Percentiles rank a stretch among this genome's conserved stretches.
phyloP scores from a whole-genome alignment of 208 protist species.

The Acanthamoeba sp. region DNA sequence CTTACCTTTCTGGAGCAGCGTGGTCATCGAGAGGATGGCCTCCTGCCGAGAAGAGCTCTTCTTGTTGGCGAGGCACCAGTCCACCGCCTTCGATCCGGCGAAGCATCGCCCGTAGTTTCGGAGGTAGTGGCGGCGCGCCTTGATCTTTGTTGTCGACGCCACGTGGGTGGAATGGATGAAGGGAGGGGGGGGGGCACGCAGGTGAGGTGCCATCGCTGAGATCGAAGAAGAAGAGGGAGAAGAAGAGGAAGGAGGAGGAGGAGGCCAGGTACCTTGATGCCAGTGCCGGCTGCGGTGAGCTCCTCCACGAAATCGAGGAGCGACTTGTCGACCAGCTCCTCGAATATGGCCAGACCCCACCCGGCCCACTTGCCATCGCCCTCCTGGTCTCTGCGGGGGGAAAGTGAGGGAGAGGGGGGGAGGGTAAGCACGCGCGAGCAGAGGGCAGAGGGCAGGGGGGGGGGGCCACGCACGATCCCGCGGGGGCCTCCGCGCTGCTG shows the following conservation, averaged over 20 bases:
- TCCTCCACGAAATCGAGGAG: constrained; percentile 2
- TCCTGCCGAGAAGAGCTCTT: neutral
- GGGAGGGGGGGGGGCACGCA: no score
- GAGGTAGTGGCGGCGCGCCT: constrained; percentile 5
- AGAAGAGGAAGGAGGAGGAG: neutral
- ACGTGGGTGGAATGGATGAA: no score
- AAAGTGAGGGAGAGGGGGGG: neutral
- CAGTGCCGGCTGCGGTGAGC: neutral
- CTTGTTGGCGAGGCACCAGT: constrained; percentile 14
- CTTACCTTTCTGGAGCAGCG: neutral
- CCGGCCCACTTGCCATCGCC: neutral
- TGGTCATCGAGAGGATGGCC: neutral
- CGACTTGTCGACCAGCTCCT: constrained; percentile 10
- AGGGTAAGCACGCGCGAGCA: no score
- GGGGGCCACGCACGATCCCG: no score
- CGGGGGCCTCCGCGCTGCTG: neutral
- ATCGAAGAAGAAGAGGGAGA: no score
- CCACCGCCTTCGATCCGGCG: neutral
- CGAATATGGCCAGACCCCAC: constrained; percentile 31
- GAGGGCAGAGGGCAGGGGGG: no score
- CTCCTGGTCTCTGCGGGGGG: neutral
- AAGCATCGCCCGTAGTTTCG: constrained; percentile 6
- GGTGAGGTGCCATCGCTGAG: no score
- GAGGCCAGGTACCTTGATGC: neutral
- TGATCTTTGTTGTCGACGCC: no score